Evolutionary conservation across 2,329 filamentous ascomycete genomes (phyloP).

Genomic region (Zasmidium angulare): DNA sequence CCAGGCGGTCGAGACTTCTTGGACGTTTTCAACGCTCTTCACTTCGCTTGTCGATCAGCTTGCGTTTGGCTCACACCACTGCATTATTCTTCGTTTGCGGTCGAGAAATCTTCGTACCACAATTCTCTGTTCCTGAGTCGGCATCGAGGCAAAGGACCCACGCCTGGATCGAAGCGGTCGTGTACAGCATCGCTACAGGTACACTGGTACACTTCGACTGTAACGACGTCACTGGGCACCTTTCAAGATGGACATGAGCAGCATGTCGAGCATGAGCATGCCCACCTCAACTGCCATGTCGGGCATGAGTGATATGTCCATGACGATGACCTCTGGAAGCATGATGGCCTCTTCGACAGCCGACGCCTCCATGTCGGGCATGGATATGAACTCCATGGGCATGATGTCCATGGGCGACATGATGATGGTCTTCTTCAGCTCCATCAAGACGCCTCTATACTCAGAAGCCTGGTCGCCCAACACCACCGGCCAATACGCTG

Average conservation of each 20-base stretch:
- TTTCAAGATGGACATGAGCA: conserved; percentile 8
- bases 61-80: neutral
- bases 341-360: neutral
- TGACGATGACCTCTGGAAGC: conserved; percentile 1
- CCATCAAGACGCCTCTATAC: conserved; percentile 62
- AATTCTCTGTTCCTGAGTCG: no score
- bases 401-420: conserved; percentile 43
- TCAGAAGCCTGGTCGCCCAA: conserved; percentile 70
- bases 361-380: conserved; percentile 10
- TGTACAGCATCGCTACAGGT: no score
- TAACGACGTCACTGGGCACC: neutral
- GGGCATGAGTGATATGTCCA: conserved; percentile 9
- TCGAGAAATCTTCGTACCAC: no score
- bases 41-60: neutral
- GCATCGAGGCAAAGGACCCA: no score
- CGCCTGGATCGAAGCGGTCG: no score
- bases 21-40: neutral
- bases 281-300: no score
- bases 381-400: conserved; percentile 20
- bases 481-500: conserved; percentile 70
- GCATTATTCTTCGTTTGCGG: neutral
- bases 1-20: neutral
- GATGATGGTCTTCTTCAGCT: conserved; percentile 64
- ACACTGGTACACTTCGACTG: no score
- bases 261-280: conserved; percentile 1